Evolutionary conservation across 2,329 filamentous ascomycete genomes (phyloP).

Genomic region (Penicillium sp.): DNA sequence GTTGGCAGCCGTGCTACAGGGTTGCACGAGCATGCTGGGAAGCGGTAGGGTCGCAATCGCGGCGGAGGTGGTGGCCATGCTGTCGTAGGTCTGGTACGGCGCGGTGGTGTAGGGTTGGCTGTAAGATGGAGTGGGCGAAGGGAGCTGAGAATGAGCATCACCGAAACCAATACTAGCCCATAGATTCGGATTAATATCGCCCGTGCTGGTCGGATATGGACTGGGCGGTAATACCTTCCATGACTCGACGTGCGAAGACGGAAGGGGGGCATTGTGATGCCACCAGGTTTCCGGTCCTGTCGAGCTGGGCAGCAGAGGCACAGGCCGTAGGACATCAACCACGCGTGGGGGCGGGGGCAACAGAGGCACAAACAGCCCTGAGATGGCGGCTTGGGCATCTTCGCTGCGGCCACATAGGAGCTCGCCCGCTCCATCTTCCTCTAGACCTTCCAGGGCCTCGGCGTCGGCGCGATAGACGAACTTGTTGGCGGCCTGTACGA

Average conservation of each 20-base stretch:
- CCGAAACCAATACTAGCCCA: conserved; percentile 80
- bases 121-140: conserved; percentile 79
- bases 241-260: conserved; percentile 74
- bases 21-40: conserved; percentile 82
- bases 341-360: conserved; percentile 86
- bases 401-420: conserved; percentile 88
- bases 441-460: conserved; percentile 87
- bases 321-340: conserved; percentile 85
- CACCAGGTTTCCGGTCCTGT: conserved; percentile 76
- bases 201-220: conserved; percentile 72
- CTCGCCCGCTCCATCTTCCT: conserved; percentile 95
- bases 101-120: conserved; percentile 77
- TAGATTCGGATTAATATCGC: conserved; percentile 72
- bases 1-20: conserved; percentile 77
- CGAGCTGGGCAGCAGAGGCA: conserved; percentile 83
- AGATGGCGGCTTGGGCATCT: conserved; percentile 86
- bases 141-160: conserved; percentile 71
- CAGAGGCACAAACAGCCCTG: conserved; percentile 81
- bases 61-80: conserved; percentile 73
- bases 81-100: conserved; percentile 72
- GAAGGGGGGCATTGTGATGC: conserved; percentile 69
- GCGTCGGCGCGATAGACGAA: conserved; percentile 93
- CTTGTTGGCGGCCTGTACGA: conserved; percentile 94
- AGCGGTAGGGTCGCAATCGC: conserved; percentile 78
- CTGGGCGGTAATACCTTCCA: conserved; percentile 93